These are phyloP conservation scores for Verticillium tricorpus DNA, from an alignment of 2,329 filamentous ascomycete genomes.

Conservation along the genomic window DNA sequence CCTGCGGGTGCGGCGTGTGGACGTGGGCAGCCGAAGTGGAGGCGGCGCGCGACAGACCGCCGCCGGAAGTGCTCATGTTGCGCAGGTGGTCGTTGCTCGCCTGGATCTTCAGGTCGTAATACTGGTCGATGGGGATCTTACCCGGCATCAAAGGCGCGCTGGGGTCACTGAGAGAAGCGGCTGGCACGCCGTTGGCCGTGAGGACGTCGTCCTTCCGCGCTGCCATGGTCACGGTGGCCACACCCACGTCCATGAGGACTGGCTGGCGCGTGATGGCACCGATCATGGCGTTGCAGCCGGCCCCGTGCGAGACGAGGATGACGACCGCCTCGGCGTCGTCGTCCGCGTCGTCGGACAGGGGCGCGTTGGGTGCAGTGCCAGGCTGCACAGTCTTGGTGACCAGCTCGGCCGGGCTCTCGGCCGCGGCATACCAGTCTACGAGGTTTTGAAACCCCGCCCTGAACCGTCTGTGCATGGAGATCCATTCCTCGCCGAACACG, in stretches of 20 bases:
- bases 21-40: conserved; percentile 30
- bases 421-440: conserved; percentile 74
- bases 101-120: conserved; percentile 71
- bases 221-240: conserved; percentile 90
- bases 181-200: conserved; percentile 18
- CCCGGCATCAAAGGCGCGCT: conserved; percentile 15
- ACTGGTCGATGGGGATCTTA: conserved; percentile 47
- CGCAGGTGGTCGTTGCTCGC: conserved; percentile 72
- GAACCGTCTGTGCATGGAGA: conserved; percentile 88
- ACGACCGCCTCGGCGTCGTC: conserved; percentile 72
- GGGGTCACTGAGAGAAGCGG: conserved; percentile 19
- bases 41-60: conserved; percentile 19
- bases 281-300: conserved; percentile 92
- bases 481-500: conserved; percentile 89
- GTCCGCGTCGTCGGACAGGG: conserved; percentile 41
- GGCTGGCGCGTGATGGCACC: conserved; percentile 89
- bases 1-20: conserved; percentile 17
- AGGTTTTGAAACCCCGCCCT: conserved; percentile 72
- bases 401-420: conserved; percentile 46
- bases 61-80: conserved; percentile 29
- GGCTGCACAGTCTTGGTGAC: conserved; percentile 37
- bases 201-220: conserved; percentile 47
- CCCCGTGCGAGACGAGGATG: conserved; percentile 87
- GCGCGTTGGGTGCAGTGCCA: conserved; percentile 21
- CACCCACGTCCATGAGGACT: conserved; percentile 82